Percentiles rank a stretch among this genome's conserved stretches.
phyloP scores from a whole-genome alignment of 345 rosid species.

The Passiflora organensis region DNA sequence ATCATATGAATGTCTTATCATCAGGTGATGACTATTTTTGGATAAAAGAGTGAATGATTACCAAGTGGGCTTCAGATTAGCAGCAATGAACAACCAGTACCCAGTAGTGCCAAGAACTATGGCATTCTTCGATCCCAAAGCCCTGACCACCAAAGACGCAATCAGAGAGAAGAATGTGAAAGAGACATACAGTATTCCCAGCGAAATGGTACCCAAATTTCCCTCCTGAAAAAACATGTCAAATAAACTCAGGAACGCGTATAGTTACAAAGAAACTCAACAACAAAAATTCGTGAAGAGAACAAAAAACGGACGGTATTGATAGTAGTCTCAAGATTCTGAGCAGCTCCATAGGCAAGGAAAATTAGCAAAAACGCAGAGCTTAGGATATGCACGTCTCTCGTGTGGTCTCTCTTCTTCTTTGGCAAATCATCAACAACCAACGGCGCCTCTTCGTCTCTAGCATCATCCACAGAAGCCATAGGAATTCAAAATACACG shows the following conservation, averaged over 20 bases:
- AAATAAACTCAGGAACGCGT: slow-evolving; percentile 4
- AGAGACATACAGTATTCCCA: slow-evolving; percentile 81
- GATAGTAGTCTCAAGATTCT: slow-evolving; percentile 81
- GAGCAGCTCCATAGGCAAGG: slow-evolving; percentile 91
- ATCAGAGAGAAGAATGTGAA: slow-evolving; percentile 78
- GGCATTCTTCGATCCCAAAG: slow-evolving; percentile 77
- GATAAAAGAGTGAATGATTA: slow-evolving; percentile 21
- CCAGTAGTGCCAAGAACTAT: slow-evolving; percentile 80
- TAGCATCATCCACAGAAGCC: slow-evolving; percentile 27
- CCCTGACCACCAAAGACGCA: slow-evolving; percentile 77
- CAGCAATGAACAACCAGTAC: slow-evolving; percentile 86
- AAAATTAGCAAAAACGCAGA: slow-evolving; percentile 68
- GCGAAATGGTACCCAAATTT: slow-evolving; percentile 71
- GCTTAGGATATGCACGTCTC: slow-evolving; percentile 80
- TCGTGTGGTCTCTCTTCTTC: slow-evolving; percentile 35
- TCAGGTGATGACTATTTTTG: background rate
- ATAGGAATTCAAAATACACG: slow-evolving; percentile 18
- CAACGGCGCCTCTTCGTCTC: slow-evolving; percentile 61
- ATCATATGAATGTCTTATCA: no score
- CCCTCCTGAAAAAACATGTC: slow-evolving; percentile 53
- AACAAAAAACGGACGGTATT: slow-evolving; percentile 48
- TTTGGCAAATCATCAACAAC: slow-evolving; percentile 32
- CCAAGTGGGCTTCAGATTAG: slow-evolving; percentile 81
- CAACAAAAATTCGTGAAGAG: background rate
- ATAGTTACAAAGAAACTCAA: background rate